phyloP scores from a whole-genome alignment of 2,329 filamentous ascomycete species.

The Arthroderma uncinatum region DNA sequence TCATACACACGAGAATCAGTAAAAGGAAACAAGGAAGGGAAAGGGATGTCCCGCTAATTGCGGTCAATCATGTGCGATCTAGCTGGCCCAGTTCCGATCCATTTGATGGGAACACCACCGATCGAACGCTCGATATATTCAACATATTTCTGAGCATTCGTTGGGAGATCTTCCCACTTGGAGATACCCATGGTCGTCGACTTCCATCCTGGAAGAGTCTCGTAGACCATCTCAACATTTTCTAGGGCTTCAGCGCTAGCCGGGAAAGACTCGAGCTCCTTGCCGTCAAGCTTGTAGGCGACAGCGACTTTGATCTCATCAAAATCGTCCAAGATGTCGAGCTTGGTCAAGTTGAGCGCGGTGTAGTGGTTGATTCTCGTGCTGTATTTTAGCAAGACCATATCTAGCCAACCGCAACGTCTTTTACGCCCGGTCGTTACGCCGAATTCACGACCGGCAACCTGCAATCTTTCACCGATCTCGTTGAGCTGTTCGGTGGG shows the following conservation, averaged over 20 bases:
- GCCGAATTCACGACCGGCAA: slow-evolving; percentile 44
- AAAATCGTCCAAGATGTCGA: slow-evolving; percentile 54
- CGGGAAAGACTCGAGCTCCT: slow-evolving; percentile 45
- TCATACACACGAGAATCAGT: neutral
- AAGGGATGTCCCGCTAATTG: neutral
- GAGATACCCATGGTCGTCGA: slow-evolving; percentile 46
- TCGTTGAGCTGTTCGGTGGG: slow-evolving; percentile 51
- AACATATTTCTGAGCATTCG: slow-evolving; percentile 48
- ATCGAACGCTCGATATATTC: slow-evolving; percentile 50
- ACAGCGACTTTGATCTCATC: slow-evolving; percentile 52
- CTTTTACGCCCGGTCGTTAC: slow-evolving; percentile 51
- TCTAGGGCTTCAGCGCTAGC: slow-evolving; percentile 43
- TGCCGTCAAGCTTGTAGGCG: slow-evolving; percentile 44
- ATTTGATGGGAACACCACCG: slow-evolving; percentile 47
- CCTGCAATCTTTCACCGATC: slow-evolving; percentile 46
- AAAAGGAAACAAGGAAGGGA: neutral
- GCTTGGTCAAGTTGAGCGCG: slow-evolving; percentile 52
- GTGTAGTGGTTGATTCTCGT: slow-evolving; percentile 45
- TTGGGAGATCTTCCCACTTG: slow-evolving; percentile 47
- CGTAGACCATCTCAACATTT: slow-evolving; percentile 47
- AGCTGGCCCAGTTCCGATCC: slow-evolving; percentile 52
- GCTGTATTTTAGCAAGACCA: slow-evolving; percentile 54
- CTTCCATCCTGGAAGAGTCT: slow-evolving; percentile 52
- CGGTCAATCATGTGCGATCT: slow-evolving; percentile 52
- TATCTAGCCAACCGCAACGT: slow-evolving; percentile 55